These are phyloP conservation scores for Candida sanyaensis DNA, from an alignment of 1,139 yeast genomes.

Conservation along the genomic window DNA sequence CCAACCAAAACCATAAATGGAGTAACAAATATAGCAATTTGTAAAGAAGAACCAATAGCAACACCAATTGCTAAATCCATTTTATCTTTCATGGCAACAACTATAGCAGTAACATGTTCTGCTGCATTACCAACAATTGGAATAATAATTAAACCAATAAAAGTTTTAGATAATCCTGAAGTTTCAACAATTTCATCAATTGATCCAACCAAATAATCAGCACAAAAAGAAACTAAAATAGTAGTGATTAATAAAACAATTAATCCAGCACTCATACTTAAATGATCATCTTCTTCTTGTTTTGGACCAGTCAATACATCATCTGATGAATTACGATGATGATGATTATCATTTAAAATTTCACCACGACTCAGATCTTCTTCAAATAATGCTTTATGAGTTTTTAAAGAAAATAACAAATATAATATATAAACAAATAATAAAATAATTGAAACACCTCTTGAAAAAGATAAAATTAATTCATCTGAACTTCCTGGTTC, in stretches of 20 bases:
- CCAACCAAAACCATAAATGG: conserved; percentile 94
- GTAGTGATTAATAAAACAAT: conserved; percentile 63
- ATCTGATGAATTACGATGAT: conserved; percentile 3
- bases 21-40: conserved; percentile 90
- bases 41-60: conserved; percentile 96
- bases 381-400: conserved; percentile 66
- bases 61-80: conserved; percentile 98
- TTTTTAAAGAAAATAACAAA: conserved; percentile 82
- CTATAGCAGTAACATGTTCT: conserved; percentile 94
- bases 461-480: conserved; percentile 71
- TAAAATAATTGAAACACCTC: conserved; percentile 84
- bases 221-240: conserved; percentile 83
- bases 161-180: conserved; percentile 89
- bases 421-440: conserved; percentile 77
- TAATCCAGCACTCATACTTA: conserved; percentile 45
- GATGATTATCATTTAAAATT: conserved; percentile 12
- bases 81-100: conserved; percentile 93
- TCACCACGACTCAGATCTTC: conserved; percentile 18
- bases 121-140: conserved; percentile 99
- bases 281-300: conserved; percentile 24
- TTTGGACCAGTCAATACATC: conserved; percentile 25
- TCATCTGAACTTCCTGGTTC: conserved; percentile 42
- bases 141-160: conserved; percentile 87
- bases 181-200: conserved; percentile 84
- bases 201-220: conserved; percentile 90